These are phyloP conservation scores for Myotisia sp. DNA, from an alignment of 2,329 filamentous ascomycete species.

Conservation along the genomic window DNA sequence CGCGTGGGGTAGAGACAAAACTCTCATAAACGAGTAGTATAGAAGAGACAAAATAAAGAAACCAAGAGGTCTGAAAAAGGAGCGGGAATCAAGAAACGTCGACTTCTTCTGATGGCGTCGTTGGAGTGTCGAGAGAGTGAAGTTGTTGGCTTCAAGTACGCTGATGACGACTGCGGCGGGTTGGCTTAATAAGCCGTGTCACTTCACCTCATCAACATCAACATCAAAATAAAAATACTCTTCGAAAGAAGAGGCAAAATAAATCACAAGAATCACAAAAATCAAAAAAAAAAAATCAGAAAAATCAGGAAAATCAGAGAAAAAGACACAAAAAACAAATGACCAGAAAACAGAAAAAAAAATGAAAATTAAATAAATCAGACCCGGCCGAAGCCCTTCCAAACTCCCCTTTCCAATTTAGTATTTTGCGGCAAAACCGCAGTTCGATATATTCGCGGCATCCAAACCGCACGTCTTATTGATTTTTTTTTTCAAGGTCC, in stretches of 20 bases:
- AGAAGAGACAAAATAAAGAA: neutral
- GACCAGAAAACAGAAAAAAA: neutral
- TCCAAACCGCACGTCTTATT: no score
- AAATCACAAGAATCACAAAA: neutral
- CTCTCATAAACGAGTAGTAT: neutral
- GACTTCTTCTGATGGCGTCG: no score
- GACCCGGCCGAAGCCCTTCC: no score
- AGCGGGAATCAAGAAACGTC: neutral
- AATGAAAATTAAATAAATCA: no score
- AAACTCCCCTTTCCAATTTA: no score
- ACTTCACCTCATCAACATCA: constrained; percentile 1
- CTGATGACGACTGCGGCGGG: constrained; percentile 2
- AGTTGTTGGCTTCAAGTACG: neutral
- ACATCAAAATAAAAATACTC: no score
- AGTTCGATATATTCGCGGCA: no score
- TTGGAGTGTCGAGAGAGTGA: neutral
- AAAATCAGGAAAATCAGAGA: neutral
- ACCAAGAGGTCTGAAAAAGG: neutral
- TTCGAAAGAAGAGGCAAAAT: no score
- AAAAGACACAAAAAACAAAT: neutral
- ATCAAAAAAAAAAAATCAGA: neutral
- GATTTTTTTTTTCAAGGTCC: no score
- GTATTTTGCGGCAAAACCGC: no score
- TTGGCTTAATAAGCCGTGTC: constrained; percentile 2
- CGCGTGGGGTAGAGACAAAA: constrained; percentile 12